These are phyloP conservation scores for Scytalidium lignicola DNA, from an alignment of 2,329 filamentous ascomycete genomes.

Conservation along the genomic window DNA sequence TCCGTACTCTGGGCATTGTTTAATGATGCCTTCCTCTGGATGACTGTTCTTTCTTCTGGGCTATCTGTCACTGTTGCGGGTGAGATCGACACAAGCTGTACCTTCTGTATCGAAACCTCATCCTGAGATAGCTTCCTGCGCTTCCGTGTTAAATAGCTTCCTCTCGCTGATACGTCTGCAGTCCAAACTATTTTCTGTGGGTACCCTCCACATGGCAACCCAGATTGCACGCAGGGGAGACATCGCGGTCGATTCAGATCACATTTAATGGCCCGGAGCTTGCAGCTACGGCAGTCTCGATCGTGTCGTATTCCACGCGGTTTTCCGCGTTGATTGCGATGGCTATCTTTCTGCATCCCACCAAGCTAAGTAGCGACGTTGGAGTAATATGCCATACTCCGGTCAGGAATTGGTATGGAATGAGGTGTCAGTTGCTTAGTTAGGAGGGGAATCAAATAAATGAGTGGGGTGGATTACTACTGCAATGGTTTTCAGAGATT, in stretches of 20 bases:
- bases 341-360: no score
- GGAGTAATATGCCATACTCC: no score
- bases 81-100: slow-evolving; percentile 12
- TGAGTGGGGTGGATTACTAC: background rate
- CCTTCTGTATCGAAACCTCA: no score
- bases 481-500: no score
- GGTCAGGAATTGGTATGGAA: no score
- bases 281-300: slow-evolving; percentile 25
- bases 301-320: slow-evolving; percentile 27
- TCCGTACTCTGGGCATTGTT: background rate
- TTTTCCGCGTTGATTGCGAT: background rate
- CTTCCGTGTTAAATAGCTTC: background rate
- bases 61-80: no score
- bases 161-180: slow-evolving; percentile 8
- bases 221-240: slow-evolving; percentile 18
- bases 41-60: no score
- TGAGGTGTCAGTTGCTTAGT: background rate
- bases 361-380: no score
- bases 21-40: background rate
- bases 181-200: slow-evolving; percentile 25
- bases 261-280: slow-evolving; percentile 23
- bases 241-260: slow-evolving; percentile 27
- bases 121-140: slow-evolving; percentile 15
- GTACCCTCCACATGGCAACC: slow-evolving; percentile 18
- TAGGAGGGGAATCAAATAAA: background rate